A percentile compares a stretch with the other conserved stretches of the same genome.
phyloP scores from a whole-genome alignment of 2,329 filamentous ascomycete genomes.

The Scolecobasidium constrictum region DNA sequence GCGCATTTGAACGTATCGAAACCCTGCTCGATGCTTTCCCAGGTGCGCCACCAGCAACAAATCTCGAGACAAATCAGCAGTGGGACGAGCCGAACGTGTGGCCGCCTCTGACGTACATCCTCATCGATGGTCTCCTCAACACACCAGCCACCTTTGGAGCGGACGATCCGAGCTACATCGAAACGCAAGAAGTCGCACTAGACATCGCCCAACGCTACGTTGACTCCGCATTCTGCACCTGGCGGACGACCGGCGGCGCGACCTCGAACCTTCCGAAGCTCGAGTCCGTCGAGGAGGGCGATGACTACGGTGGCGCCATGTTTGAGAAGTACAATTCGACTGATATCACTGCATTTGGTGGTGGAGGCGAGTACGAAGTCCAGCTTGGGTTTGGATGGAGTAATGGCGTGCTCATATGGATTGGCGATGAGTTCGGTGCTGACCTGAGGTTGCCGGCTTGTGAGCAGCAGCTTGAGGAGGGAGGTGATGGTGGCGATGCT shows the following conservation, averaged over 20 bases:
- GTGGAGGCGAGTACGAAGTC: slow-evolving; percentile 58
- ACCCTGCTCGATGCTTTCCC: slow-evolving; percentile 39
- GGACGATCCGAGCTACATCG: slow-evolving; percentile 42
- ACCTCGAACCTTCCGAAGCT: slow-evolving; percentile 43
- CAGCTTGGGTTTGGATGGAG: slow-evolving; percentile 63
- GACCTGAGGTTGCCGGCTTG: too few species aligned
- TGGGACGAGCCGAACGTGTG: slow-evolving; percentile 64
- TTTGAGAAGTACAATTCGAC: slow-evolving; percentile 59
- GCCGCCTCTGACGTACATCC: slow-evolving; percentile 55
- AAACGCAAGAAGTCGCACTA: slow-evolving; percentile 45
- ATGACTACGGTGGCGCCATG: slow-evolving; percentile 45
- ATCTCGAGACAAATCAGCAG: slow-evolving; percentile 50
- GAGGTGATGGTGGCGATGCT: too few species aligned
- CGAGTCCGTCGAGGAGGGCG: slow-evolving; percentile 28
- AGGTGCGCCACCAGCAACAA: slow-evolving; percentile 53
- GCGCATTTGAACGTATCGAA: slow-evolving; percentile 43
- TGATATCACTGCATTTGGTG: slow-evolving; percentile 50
- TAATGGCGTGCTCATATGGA: slow-evolving; percentile 58
- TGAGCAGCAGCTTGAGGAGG: too few species aligned
- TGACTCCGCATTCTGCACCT: slow-evolving; percentile 59
- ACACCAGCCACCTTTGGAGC: slow-evolving; percentile 45
- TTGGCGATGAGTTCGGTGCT: slow-evolving; percentile 53
- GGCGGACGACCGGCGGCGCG: slow-evolving; percentile 55
- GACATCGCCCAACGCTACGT: slow-evolving; percentile 54
- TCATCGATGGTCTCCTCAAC: slow-evolving; percentile 51